Conservation (phyloP, 495 filamentous ascomycete species). For the Trichoderma orchidacearum region DNA sequence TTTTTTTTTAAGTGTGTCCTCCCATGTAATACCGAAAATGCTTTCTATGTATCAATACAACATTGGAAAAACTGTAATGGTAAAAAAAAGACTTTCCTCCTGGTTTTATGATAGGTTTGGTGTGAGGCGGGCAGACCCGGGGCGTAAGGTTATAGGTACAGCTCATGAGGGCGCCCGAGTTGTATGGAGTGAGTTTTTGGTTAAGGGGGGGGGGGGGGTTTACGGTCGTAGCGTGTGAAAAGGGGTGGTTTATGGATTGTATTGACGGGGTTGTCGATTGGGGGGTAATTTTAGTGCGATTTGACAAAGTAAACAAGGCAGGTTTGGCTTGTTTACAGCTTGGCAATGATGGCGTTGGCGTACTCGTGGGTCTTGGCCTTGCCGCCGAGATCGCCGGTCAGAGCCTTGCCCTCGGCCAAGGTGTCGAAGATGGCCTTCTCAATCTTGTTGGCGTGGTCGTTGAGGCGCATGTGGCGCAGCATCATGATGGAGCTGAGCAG, state of each 20-base stretch:
- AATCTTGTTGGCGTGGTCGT: slow-evolving; percentile 72
- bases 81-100: not conserved
- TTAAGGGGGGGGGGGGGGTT: too few species aligned
- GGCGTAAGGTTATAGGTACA: not conserved
- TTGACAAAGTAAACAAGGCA: not conserved
- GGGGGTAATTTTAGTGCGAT: too few species aligned
- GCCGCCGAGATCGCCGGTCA: slow-evolving; percentile 92
- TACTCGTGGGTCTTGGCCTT: slow-evolving; percentile 89
- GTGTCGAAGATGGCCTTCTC: slow-evolving; percentile 91
- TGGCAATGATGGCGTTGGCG: slow-evolving; percentile 77
- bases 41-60: not conserved
- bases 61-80: not conserved
- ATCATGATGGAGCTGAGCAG: slow-evolving; percentile 94
- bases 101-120: not conserved
- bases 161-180: too few species aligned
- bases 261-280: too few species aligned
- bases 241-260: too few species aligned
- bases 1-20: not conserved
- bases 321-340: slow-evolving; percentile 43
- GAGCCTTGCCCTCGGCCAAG: slow-evolving; percentile 83
- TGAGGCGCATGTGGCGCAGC: slow-evolving; percentile 94
- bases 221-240: too few species aligned
- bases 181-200: too few species aligned
- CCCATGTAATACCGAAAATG: not conserved
- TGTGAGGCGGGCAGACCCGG: not conserved